Conservation (phyloP, 331 rosid genomes). For the Pyrus hybrid region DNA sequence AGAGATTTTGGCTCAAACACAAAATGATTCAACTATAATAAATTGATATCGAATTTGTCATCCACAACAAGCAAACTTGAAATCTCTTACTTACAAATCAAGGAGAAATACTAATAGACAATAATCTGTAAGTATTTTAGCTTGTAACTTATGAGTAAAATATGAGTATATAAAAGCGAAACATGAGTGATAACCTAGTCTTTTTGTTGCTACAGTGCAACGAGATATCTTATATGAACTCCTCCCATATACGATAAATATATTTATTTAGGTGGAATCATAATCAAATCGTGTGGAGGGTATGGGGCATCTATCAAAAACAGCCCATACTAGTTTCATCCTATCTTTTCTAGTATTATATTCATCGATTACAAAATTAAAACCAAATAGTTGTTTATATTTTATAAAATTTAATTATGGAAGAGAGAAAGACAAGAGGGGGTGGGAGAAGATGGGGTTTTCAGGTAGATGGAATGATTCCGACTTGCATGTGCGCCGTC, state of each 20-base stretch:
- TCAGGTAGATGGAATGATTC: conserved; percentile 60
- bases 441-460: conserved; percentile 26
- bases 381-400: neutral
- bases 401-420: neutral
- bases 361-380: neutral
- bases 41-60: too few species aligned
- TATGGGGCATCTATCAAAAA: conserved; percentile 14
- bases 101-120: too few species aligned
- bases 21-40: too few species aligned
- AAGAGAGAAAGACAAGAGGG: conserved; percentile 2
- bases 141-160: too few species aligned
- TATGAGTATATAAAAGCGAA: too few species aligned
- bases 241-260: neutral
- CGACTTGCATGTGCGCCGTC: conserved; percentile 50
- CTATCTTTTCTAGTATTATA: neutral
- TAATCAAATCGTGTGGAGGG: neutral
- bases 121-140: too few species aligned
- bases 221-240: too few species aligned
- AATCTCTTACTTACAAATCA: too few species aligned
- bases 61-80: too few species aligned
- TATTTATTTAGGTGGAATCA: conserved; percentile 12
- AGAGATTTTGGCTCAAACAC: neutral
- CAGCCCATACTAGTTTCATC: neutral
- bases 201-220: too few species aligned
- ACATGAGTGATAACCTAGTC: neutral